Conservation (phyloP, 176 grass and related monocot genomes). For the Paspalum vaginatum region DNA sequence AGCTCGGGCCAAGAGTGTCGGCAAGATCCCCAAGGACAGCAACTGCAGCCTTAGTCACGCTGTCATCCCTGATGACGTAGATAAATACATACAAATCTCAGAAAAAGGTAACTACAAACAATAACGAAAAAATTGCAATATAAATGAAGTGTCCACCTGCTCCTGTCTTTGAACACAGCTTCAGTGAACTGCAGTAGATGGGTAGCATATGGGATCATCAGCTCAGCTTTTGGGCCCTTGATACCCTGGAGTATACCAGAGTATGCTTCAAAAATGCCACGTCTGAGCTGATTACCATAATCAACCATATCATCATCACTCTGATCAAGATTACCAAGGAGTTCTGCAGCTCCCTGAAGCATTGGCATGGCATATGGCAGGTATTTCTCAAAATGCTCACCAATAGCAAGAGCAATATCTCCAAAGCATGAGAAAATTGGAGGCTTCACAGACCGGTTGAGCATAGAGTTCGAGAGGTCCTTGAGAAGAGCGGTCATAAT, state of each 20-base stretch:
- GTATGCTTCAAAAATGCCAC: conserved; percentile 83
- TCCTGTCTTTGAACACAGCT: conserved; percentile 63
- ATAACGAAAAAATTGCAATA: conserved; percentile 21
- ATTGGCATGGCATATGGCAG: conserved; percentile 73
- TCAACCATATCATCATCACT: conserved; percentile 83
- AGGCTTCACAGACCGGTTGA: conserved; percentile 76
- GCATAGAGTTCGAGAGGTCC: conserved; percentile 70
- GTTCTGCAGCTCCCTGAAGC: conserved; percentile 77
- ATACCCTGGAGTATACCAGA: conserved; percentile 89
- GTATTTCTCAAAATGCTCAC: conserved; percentile 85
- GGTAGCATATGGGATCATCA: conserved; percentile 69
- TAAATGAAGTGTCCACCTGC: conserved; percentile 49
- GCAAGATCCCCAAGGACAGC: conserved; percentile 78
- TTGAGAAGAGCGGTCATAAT: conserved; percentile 83
- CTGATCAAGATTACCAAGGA: conserved; percentile 59
- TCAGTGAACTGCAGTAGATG: conserved; percentile 73
- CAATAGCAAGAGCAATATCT: conserved; percentile 81
- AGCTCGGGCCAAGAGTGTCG: conserved; percentile 59
- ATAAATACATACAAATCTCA: not conserved
- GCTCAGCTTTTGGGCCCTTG: conserved; percentile 64
- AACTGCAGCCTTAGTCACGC: conserved; percentile 74
- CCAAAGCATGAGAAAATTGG: conserved; percentile 83
- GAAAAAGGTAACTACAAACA: conserved; percentile 9
- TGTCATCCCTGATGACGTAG: conserved; percentile 59
- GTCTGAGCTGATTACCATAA: conserved; percentile 79